Percentiles rank a stretch among this genome's conserved stretches.
phyloP scores from a whole-genome alignment of 108 stramenopile genomes.

The Craspedostauros australis region DNA sequence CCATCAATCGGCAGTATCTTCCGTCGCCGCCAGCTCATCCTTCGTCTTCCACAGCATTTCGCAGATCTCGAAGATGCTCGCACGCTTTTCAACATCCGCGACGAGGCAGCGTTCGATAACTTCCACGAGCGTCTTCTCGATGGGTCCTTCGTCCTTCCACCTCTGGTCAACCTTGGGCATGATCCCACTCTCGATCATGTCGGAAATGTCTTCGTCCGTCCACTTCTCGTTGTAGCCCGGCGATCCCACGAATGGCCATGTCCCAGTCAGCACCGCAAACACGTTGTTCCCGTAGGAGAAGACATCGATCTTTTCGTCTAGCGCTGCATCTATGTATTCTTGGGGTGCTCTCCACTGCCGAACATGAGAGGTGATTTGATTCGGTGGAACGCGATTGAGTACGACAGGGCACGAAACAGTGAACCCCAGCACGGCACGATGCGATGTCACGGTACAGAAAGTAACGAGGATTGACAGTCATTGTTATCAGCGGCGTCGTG shows the following conservation, averaged over 20 bases:
- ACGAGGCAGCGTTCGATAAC: slow-evolving; percentile 33
- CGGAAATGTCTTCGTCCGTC: slow-evolving; percentile 8
- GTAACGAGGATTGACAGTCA: neutral
- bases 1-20: too few relatives aligned
- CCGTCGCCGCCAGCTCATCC: too few relatives aligned
- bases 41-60: too few relatives aligned
- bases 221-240: slow-evolving; percentile 18
- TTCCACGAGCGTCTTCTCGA: slow-evolving; percentile 28
- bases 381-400: too few relatives aligned
- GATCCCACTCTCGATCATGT: slow-evolving; percentile 15
- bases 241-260: slow-evolving; percentile 29
- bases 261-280: slow-evolving; percentile 41
- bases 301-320: slow-evolving; percentile 68
- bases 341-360: slow-evolving; percentile 51
- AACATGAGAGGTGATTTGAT: slow-evolving; percentile 17
- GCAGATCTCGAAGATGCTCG: slow-evolving; percentile 24
- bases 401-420: neutral
- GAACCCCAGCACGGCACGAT: neutral
- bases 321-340: slow-evolving; percentile 43
- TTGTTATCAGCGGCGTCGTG: neutral
- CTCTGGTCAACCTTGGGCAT: slow-evolving; percentile 27
- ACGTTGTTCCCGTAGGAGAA: slow-evolving; percentile 54
- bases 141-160: slow-evolving; percentile 23
- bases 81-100: slow-evolving; percentile 34
- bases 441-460: neutral